phyloP scores from a whole-genome alignment of 1,284 basidiomycete genomes.

The Ceratobasidium sp. region DNA sequence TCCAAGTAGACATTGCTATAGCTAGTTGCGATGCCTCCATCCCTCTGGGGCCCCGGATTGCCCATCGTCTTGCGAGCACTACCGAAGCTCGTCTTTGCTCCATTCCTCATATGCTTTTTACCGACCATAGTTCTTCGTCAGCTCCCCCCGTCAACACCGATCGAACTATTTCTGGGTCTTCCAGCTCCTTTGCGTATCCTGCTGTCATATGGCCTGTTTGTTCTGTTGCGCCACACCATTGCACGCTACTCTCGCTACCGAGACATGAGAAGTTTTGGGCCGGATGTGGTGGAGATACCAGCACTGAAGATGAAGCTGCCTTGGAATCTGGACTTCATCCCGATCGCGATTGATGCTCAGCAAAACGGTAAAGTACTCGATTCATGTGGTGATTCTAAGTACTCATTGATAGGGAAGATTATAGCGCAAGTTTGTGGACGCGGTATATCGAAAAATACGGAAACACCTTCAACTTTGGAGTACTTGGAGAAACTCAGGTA shows the following conservation, averaged over 20 bases:
- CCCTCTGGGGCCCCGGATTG: constrained; percentile 27
- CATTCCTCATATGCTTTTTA: neutral
- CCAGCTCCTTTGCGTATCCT: neutral
- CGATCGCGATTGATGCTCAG: neutral
- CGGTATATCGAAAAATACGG: too few species aligned
- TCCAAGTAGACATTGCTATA: neutral
- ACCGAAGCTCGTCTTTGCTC: constrained; percentile 5
- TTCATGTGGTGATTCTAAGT: too few species aligned
- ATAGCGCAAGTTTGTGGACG: too few species aligned
- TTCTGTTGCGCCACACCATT: neutral
- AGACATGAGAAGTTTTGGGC: constrained; percentile 1
- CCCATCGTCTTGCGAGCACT: neutral
- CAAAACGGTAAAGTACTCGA: too few species aligned
- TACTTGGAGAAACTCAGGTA: too few species aligned
- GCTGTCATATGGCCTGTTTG: neutral
- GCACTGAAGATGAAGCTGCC: neutral
- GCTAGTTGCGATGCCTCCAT: neutral
- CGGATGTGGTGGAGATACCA: constrained; percentile 11
- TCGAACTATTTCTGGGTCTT: neutral
- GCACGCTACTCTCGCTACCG: neutral
- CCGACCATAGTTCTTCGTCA: neutral
- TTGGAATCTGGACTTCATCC: constrained; percentile 25
- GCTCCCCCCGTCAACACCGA: neutral
- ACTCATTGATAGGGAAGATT: too few species aligned
- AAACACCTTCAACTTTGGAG: too few species aligned